Evolutionary conservation across 2,329 filamentous ascomycete species (phyloP).

Genomic region (Penicillium sp.): DNA sequence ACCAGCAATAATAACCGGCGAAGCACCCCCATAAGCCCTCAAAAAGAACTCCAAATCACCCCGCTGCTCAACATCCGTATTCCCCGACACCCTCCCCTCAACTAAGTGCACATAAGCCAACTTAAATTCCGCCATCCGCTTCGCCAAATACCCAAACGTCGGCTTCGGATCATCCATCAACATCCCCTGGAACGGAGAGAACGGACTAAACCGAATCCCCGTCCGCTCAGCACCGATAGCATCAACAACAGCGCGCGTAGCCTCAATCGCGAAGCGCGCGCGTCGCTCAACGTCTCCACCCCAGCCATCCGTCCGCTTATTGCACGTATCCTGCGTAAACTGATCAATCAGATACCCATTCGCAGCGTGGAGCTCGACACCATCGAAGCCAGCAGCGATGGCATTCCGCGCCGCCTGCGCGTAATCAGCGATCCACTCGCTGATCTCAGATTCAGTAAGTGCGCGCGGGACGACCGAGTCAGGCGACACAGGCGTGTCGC

Average conservation of each 20-base stretch:
- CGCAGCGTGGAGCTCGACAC: constrained; percentile 49
- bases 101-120: constrained; percentile 62
- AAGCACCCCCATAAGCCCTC: constrained; percentile 39
- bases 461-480: constrained; percentile 33
- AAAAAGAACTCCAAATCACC: constrained; percentile 45
- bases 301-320: constrained; percentile 49
- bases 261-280: constrained; percentile 53
- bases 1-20: constrained; percentile 52
- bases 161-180: constrained; percentile 59
- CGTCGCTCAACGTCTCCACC: constrained; percentile 52
- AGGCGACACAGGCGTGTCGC: constrained; percentile 11
- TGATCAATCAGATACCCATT: constrained; percentile 54
- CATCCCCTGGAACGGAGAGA: constrained; percentile 46
- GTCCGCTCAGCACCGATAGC: constrained; percentile 46
- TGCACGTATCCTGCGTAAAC: constrained; percentile 48
- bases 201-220: constrained; percentile 50
- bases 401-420: constrained; percentile 50
- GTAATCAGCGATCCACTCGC: constrained; percentile 41
- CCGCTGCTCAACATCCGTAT: constrained; percentile 33
- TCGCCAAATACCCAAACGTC: constrained; percentile 59
- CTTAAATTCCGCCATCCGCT: constrained; percentile 49
- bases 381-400: constrained; percentile 53
- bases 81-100: constrained; percentile 51
- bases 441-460: constrained; percentile 44
- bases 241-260: constrained; percentile 44